Base-by-base conservation (phyloP, 2,329 filamentous ascomycete species). In the Penicillium sp. region DNA sequence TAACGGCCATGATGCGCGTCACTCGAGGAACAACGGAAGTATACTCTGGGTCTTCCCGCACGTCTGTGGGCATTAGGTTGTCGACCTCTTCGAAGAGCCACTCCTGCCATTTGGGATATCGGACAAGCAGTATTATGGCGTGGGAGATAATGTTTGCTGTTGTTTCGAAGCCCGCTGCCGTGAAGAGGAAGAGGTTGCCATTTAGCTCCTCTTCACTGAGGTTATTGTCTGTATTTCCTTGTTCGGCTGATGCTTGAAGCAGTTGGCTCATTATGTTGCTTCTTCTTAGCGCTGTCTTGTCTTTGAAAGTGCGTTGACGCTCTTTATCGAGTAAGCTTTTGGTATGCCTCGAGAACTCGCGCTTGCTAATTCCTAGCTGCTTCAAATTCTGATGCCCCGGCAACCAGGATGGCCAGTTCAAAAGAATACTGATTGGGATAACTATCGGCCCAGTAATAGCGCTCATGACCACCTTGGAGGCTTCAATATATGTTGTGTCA, bases 121-220 rank as follows among this genome's bases (percentile, higher is more conserved):
- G 3, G 33, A 35, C 6, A 35, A 35, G 33, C 6, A 35, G 67
- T 1, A 75, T 73, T n/a, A 83, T 63, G 3, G 79, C 77, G 60
- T 79, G 85, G 0, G 77, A 73, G 46, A 84, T 72, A 0, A 79
- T 80, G 51, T 80, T 81, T 2, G 81, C 79, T 0, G 80, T 82
- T 0, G 78, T 80, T 59, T 35, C 33, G 15, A 15, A 17, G 2
- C 80, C 80, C 5, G 79, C 79, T 2, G 71, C 68, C 9, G 72
- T 81, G 63, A 81, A 80, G 35, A 80, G 68, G 67, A 78, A 82
- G 7, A 82, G 64, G 58, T 81, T 81, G 3, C 78, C 75, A 35
- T 69, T 69, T 45, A 78, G 72, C 54, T 81, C 78, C 1, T 75
- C 70, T 8, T 77, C 71, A n/a, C 23, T 46, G 6, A 46, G 25